Evolutionary conservation across 805 yeast species (phyloP).

Genomic region (Candida qinlingensis): DNA sequence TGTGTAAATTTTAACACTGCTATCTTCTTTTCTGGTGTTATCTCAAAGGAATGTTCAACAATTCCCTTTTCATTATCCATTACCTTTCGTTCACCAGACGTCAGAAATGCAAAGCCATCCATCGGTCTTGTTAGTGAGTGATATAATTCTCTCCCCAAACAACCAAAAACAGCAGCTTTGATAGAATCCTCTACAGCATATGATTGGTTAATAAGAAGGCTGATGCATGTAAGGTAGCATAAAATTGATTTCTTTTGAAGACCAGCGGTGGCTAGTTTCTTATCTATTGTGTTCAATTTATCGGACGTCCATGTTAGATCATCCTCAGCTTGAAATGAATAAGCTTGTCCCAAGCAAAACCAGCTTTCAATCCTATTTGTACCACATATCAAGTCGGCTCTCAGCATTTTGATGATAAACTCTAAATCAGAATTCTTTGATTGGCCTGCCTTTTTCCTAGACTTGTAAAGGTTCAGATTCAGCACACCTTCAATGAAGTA

Average conservation of each 20-base stretch:
- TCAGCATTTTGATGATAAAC: conserved; percentile 59
- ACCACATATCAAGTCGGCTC: conserved; percentile 61
- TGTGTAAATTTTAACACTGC: conserved; percentile 32
- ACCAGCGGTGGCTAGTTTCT: conserved; percentile 54
- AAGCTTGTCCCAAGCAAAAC: conserved; percentile 78
- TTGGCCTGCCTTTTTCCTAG: conserved; percentile 71
- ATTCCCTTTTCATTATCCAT: conserved; percentile 16
- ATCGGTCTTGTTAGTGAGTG: conserved; percentile 46
- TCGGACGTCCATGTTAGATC: conserved; percentile 92
- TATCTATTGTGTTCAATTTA: conserved; percentile 57
- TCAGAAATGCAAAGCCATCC: conserved; percentile 51
- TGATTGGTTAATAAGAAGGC: conserved; percentile 27
- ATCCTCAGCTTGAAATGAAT: conserved; percentile 75
- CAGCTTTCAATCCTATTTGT: conserved; percentile 77
- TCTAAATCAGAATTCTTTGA: conserved; percentile 80
- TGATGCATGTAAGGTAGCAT: conserved; percentile 71
- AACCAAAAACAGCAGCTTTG: conserved; percentile 42
- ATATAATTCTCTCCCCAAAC: conserved; percentile 51
- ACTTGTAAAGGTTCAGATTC: conserved; percentile 57
- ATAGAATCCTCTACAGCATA: conserved; percentile 29
- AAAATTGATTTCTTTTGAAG: conserved; percentile 65
- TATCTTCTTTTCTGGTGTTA: conserved; percentile 2
- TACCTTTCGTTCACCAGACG: conserved; percentile 11
- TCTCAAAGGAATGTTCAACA: conserved; percentile 2
- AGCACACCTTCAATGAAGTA: conserved; percentile 67